Percentiles rank a stretch among this genome's conserved stretches.
Conservation (phyloP, 352 stramenopile genomes). For the Pythium grandisporangium region DNA sequence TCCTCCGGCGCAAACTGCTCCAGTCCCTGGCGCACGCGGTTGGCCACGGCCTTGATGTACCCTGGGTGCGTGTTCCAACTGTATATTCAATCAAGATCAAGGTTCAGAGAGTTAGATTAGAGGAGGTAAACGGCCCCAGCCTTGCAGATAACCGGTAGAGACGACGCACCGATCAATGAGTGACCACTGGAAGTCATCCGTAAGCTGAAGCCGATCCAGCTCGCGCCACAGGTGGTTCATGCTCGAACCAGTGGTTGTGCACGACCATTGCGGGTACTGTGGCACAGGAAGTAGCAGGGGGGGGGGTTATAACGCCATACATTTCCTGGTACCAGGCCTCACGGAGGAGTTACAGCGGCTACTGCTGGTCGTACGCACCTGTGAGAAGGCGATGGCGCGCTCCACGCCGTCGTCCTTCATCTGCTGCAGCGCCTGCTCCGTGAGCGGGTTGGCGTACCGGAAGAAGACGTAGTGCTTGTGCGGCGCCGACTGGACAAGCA, state of each 20-base stretch:
- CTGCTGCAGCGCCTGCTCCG: slow-evolving; percentile 92
- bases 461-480: slow-evolving; percentile 97
- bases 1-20: slow-evolving; percentile 87
- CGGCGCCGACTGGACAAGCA: slow-evolving; percentile 51
- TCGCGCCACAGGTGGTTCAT: slow-evolving; percentile 89
- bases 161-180: slow-evolving; percentile 75
- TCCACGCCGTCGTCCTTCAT: slow-evolving; percentile 94
- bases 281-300: no score
- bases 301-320: no score
- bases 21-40: slow-evolving; percentile 90
- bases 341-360: no score
- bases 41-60: slow-evolving; percentile 91
- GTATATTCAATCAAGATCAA: slow-evolving; percentile 17
- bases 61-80: slow-evolving; percentile 94
- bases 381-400: slow-evolving; percentile 94
- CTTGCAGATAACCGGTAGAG: slow-evolving; percentile 1
- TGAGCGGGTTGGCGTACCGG: slow-evolving; percentile 97
- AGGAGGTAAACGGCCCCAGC: no score
- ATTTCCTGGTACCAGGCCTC: no score
- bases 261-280: slow-evolving; percentile 97
- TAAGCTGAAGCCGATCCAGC: slow-evolving; percentile 84
- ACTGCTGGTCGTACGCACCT: no score
- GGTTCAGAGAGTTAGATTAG: no score
- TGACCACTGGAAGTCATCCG: slow-evolving; percentile 72
- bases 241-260: slow-evolving; percentile 95